Evolutionary conservation across 495 filamentous ascomycete species (phyloP).

Genomic region (Tuber borchii): DNA sequence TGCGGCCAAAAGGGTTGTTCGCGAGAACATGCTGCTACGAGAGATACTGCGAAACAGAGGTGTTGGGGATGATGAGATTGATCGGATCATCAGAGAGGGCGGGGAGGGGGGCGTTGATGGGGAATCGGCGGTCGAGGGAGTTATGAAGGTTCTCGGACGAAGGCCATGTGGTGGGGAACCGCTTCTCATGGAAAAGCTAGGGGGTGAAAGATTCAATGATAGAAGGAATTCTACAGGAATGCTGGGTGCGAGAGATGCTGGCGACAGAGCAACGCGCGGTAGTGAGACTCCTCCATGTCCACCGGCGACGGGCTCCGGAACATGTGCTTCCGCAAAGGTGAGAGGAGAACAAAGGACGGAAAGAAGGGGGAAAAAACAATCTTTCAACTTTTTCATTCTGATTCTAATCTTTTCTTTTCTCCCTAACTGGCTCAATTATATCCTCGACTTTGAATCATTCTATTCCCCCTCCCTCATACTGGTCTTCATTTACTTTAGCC

Average conservation of each 20-base stretch:
- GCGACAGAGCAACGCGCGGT: conserved; percentile 18
- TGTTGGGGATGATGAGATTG: conserved; percentile 47
- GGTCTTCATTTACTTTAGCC: background rate
- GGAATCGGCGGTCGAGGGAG: conserved; percentile 29
- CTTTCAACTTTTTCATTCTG: background rate
- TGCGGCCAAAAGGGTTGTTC: conserved; percentile 56
- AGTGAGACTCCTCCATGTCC: background rate
- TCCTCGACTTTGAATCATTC: background rate
- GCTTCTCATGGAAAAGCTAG: conserved; percentile 7
- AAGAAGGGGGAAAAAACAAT: background rate
- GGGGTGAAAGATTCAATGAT: conserved; percentile 9
- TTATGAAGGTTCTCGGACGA: conserved; percentile 29
- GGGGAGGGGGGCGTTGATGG: conserved; percentile 22
- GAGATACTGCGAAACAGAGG: conserved; percentile 47
- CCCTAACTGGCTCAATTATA: background rate
- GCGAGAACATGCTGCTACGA: conserved; percentile 57
- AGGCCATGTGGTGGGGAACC: conserved; percentile 26
- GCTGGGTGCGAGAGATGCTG: conserved; percentile 30
- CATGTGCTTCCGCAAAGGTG: conserved; percentile 2
- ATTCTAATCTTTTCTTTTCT: background rate
- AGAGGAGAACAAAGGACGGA: background rate
- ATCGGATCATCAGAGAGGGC: conserved; percentile 35
- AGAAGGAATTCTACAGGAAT: conserved; percentile 36
- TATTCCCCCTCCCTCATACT: background rate
- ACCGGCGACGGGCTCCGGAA: background rate